Evolutionary conservation across 23 red algal genomes (phyloP).

Genomic region (Cyanidioschyzon merolae): DNA sequence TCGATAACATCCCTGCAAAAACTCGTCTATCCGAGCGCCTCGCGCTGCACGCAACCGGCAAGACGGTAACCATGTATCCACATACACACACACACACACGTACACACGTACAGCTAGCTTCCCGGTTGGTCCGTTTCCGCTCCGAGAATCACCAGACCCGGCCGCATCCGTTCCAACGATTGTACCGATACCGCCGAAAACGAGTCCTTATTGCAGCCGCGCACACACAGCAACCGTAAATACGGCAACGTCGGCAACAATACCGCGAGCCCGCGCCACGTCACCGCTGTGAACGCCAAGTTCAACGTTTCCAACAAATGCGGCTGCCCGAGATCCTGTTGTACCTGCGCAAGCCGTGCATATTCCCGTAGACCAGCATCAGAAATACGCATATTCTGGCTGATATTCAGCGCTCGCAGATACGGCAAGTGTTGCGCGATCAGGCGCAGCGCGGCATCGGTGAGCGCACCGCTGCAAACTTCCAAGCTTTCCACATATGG

Average conservation of each 20-base stretch:
- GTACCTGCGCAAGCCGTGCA: neutral
- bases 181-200: neutral
- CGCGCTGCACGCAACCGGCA: too few relatives aligned
- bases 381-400: constrained; percentile 29
- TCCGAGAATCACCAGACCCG: constrained; percentile 3
- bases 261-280: neutral
- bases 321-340: neutral
- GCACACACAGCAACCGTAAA: neutral
- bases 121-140: neutral
- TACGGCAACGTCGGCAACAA: neutral
- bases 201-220: neutral
- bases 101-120: too few relatives aligned
- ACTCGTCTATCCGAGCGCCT: too few relatives aligned
- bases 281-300: constrained; percentile 10
- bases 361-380: constrained; percentile 17
- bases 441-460: constrained; percentile 13
- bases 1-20: too few relatives aligned
- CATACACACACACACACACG: too few relatives aligned
- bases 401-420: constrained; percentile 11
- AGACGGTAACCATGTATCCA: too few relatives aligned
- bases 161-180: neutral
- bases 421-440: constrained; percentile 10
- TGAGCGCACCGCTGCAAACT: constrained; percentile 27
- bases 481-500: constrained; percentile 16
- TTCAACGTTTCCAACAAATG: neutral